Percentiles rank a stretch among this genome's conserved stretches.
phyloP scores from a whole-genome alignment of 2,329 filamentous ascomycete genomes.

The Penicillium griseofulvum region DNA sequence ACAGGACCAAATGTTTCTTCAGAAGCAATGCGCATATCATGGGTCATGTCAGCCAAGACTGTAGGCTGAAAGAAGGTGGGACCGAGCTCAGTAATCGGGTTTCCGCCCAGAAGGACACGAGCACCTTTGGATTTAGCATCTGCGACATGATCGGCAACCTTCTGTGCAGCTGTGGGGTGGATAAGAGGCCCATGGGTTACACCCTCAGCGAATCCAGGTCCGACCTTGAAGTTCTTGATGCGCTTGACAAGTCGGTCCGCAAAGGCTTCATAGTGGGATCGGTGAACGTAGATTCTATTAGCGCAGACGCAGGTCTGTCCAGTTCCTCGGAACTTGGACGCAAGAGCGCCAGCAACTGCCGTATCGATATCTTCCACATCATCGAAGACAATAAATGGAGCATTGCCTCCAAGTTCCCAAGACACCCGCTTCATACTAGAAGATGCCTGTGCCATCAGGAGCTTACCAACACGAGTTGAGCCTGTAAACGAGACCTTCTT shows the following conservation, averaged over 20 bases:
- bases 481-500: constrained; percentile 29
- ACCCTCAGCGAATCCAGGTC: constrained; percentile 38
- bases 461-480: constrained; percentile 13
- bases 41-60: constrained; percentile 76
- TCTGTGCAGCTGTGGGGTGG: constrained; percentile 63
- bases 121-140: constrained; percentile 74
- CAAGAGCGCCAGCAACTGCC: constrained; percentile 75
- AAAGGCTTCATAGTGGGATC: constrained; percentile 50
- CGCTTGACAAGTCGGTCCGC: constrained; percentile 51
- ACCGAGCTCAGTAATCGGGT: constrained; percentile 68
- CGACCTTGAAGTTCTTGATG: constrained; percentile 44
- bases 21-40: constrained; percentile 71
- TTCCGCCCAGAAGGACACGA: constrained; percentile 69
- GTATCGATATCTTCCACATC: constrained; percentile 74
- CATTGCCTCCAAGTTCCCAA: constrained; percentile 88
- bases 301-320: constrained; percentile 92
- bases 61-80: constrained; percentile 84
- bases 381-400: constrained; percentile 92
- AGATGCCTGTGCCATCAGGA: constrained; percentile 15
- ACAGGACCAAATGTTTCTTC: constrained; percentile 95
- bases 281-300: constrained; percentile 51
- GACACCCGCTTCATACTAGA: constrained; percentile 44
- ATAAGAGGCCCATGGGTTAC: constrained; percentile 52
- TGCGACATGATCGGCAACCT: constrained; percentile 71
- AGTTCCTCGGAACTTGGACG: constrained; percentile 83